Conservation (phyloP, 371 early-diverging fungal genomes). For the Saksenaea oblongispora region DNA sequence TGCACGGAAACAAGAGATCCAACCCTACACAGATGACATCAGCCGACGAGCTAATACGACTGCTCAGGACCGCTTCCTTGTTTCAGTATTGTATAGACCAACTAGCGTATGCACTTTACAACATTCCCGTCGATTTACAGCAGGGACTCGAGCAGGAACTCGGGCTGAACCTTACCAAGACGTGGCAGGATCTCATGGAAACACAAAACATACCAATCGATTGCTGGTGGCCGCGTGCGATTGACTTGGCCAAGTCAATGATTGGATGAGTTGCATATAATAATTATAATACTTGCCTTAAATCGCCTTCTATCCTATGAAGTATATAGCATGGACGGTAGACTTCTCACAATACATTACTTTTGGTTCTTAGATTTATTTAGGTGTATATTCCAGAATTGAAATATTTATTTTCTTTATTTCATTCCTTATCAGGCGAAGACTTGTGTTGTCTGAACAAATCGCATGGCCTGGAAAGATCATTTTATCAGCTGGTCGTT, state of each 20-base stretch:
- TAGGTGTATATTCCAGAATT: too few species aligned
- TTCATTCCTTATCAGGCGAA: too few species aligned
- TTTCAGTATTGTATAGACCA: slow-evolving; percentile 49
- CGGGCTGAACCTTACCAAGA: slow-evolving; percentile 12
- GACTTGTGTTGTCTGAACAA: too few species aligned
- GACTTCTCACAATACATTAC: too few species aligned
- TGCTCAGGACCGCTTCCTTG: slow-evolving; percentile 30
- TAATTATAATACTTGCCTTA: background rate
- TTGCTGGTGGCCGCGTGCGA: background rate
- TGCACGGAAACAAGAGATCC: background rate
- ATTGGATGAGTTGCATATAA: background rate
- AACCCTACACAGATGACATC: background rate
- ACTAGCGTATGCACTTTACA: slow-evolving; percentile 34
- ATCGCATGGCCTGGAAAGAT: too few species aligned
- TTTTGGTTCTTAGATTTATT: too few species aligned
- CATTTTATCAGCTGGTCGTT: too few species aligned
- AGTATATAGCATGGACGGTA: background rate
- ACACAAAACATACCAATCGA: background rate
- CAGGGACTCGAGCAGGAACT: slow-evolving; percentile 38
- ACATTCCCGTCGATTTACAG: slow-evolving; percentile 34
- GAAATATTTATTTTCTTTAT: too few species aligned
- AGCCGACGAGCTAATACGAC: slow-evolving; percentile 6
- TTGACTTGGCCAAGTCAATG: background rate
- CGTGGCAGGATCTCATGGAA: slow-evolving; percentile 13
- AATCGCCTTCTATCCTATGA: background rate